These are phyloP conservation scores for Phytophthora cactorum DNA, from an alignment of 352 stramenopile genomes.

Conservation along the genomic window DNA sequence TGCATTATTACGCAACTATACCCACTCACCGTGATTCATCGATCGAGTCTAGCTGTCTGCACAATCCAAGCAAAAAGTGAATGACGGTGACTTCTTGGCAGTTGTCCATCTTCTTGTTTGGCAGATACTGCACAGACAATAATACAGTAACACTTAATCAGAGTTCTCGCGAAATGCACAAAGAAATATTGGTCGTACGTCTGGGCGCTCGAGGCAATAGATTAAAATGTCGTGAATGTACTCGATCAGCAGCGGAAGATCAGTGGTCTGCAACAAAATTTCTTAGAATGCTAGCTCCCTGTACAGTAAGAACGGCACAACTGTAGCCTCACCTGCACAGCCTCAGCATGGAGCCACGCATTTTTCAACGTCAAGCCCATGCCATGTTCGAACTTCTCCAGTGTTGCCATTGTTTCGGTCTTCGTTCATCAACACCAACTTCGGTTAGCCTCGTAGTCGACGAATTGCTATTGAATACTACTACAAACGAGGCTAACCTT, in stretches of 20 bases:
- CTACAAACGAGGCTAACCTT: conserved; percentile 43
- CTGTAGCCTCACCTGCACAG: conserved; percentile 61
- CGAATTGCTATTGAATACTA: background rate
- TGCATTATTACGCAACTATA: background rate
- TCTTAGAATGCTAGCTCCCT: background rate
- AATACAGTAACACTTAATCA: too few species aligned
- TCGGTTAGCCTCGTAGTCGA: background rate
- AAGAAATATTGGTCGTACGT: conserved; percentile 30
- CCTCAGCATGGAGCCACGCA: conserved; percentile 90
- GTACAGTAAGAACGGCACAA: background rate
- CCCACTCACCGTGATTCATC: conserved; percentile 73
- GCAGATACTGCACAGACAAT: conserved; percentile 53
- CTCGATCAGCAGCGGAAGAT: conserved; percentile 89
- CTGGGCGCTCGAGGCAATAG: conserved; percentile 75
- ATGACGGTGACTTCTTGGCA: conserved; percentile 89
- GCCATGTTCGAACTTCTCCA: conserved; percentile 89
- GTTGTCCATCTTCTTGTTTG: conserved; percentile 77
- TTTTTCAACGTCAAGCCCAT: conserved; percentile 91
- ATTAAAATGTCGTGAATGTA: conserved; percentile 89
- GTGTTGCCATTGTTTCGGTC: conserved; percentile 65
- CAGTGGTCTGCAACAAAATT: conserved; percentile 67
- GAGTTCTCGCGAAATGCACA: too few species aligned
- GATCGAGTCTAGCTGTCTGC: conserved; percentile 86
- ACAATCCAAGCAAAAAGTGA: conserved; percentile 84
- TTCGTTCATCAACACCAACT: conserved; percentile 19